A percentile compares a stretch with the other conserved stretches of the same genome.
These are phyloP conservation scores for Pseudodiploospora longispora DNA, from an alignment of 2,329 filamentous ascomycete species.

Conservation along the genomic window DNA sequence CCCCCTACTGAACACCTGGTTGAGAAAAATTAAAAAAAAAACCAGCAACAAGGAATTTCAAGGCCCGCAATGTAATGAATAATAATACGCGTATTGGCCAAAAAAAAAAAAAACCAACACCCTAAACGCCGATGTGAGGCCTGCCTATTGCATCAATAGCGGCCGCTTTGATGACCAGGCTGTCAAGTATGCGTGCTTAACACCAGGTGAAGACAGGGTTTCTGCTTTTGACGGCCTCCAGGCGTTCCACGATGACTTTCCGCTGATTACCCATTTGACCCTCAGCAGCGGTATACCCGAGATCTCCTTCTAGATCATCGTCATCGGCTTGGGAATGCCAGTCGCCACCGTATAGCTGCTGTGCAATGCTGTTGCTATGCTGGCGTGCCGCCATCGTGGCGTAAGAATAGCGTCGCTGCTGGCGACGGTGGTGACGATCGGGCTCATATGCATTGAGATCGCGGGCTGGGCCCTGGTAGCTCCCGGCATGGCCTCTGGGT, in stretches of 20 bases:
- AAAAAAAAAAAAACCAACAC: too few relatives aligned
- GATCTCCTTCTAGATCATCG: conserved; percentile 80
- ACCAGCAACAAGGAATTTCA: too few relatives aligned
- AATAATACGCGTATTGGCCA: too few relatives aligned
- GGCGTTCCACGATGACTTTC: conserved; percentile 91
- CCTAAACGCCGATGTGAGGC: too few relatives aligned
- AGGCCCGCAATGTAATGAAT: too few relatives aligned
- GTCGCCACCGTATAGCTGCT: conserved; percentile 41
- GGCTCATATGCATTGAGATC: conserved; percentile 37
- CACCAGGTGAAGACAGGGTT: conserved; percentile 98
- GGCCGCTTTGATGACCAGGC: too few relatives aligned
- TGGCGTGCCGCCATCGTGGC: conserved; percentile 39
- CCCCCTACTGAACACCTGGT: too few relatives aligned
- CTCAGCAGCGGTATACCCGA: conserved; percentile 89
- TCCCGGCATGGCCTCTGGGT: conserved; percentile 18
- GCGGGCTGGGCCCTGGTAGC: conserved; percentile 35
- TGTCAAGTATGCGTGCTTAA: conserved; percentile 32
- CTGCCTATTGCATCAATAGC: too few relatives aligned
- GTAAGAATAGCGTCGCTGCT: conserved; percentile 47
- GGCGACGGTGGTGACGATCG: conserved; percentile 32
- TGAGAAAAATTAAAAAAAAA: too few relatives aligned
- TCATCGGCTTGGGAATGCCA: conserved; percentile 45
- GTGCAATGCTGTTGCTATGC: conserved; percentile 43
- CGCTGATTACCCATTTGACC: conserved; percentile 86
- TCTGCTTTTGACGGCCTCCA: conserved; percentile 91